Base-by-base conservation (phyloP, 2,329 filamentous ascomycete species). In the Paecilomyces variotii region DNA sequence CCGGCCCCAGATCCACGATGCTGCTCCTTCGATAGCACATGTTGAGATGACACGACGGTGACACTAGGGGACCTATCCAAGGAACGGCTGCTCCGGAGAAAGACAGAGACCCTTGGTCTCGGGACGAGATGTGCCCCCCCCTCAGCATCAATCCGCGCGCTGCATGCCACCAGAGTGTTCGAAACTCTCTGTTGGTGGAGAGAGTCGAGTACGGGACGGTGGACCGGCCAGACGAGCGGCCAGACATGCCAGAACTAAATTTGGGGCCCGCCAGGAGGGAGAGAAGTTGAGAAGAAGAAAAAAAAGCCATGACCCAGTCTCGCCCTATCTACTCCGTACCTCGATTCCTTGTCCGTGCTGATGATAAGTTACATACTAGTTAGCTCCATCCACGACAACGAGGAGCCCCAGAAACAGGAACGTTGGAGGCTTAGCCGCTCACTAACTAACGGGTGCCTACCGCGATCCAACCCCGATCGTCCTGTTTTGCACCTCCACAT, bases 31-130 rank as follows among this genome's bases (percentile, higher is more conserved):
- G 55, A 57, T 61, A 59, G 60, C 63, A 68, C 67, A 71, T 70
- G 66, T 65, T 69, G 65, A 64, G 64, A 70, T 72, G 70, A 71
- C 71, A 73, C 70, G 68, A 72, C 70, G 68, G 72, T 73, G 70
- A 72, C 69, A 70, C 68, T 67, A 69, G 67, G 63, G 63, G 69
- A 69, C 65, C 54, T 61, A 66, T 61, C 62, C 54, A 49, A 45
- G 30, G 53, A 54, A 49, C 27, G 30, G 45, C 32, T 24, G 54
- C 50, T 54, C 53, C 30, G 26, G 54, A 56, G 59, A 32, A 50
- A 35, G n/a, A 39, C 57, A 50, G 50, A 54, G 53, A 58, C 60
- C 58, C 60, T 58, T 61, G 57, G 60, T 61, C 59, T 61, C 57
- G 60, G 60, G 60, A 57, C 58, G 25, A 57, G 55, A 52, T 52